phyloP scores from a whole-genome alignment of 148 eudicot species.

The Rhododendron ovatum region DNA sequence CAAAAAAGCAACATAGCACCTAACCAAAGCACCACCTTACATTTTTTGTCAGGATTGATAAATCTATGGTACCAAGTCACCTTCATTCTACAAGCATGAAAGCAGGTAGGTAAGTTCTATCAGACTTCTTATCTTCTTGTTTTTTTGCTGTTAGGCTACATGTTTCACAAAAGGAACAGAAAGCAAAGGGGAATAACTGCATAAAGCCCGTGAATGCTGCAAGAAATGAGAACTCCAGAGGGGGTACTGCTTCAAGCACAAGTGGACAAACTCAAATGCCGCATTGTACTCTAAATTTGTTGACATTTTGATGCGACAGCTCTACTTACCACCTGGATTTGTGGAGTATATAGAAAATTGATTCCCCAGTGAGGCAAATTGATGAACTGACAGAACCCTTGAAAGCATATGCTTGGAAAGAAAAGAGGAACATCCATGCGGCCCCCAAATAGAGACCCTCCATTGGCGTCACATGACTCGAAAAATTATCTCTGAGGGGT shows the following conservation, averaged over 20 bases:
- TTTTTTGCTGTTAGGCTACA: not conserved
- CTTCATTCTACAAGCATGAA: not conserved
- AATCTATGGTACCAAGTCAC: not conserved
- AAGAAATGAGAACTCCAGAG: not conserved
- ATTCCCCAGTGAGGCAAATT: not conserved
- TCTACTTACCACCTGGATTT: not conserved
- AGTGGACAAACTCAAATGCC: not conserved
- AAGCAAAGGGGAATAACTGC: not conserved
- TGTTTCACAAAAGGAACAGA: not conserved
- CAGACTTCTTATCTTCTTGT: not conserved
- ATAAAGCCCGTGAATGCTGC: not conserved
- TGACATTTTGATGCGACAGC: not conserved
- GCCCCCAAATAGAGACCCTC: not conserved
- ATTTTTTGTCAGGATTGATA: not conserved
- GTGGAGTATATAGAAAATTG: not conserved
- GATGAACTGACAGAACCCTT: not conserved
- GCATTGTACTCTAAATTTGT: not conserved
- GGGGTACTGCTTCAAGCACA: not conserved
- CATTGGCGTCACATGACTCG: not conserved
- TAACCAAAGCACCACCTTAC: not conserved
- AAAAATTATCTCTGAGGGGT: not conserved
- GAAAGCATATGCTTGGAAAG: not conserved
- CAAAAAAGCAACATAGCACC: slow-evolving; percentile 1
- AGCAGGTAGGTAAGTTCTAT: not conserved
- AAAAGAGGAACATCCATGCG: not conserved